Conservation (phyloP, 2,329 filamentous ascomycete genomes). For the Arthrocladium fulminans region DNA sequence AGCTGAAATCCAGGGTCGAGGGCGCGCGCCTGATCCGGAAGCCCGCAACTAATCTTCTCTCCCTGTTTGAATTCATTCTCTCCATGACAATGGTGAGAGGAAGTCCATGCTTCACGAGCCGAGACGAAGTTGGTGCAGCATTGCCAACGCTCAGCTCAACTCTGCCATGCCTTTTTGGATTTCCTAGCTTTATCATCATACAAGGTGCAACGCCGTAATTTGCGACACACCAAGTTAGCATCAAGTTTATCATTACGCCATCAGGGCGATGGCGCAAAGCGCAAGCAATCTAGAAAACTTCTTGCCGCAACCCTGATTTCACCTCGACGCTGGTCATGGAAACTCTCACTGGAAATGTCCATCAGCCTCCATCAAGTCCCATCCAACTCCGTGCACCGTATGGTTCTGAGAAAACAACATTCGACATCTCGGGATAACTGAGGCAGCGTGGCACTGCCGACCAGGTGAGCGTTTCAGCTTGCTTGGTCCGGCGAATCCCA, state of each 20-base stretch:
- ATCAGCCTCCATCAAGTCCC: background rate
- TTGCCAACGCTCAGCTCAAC: background rate
- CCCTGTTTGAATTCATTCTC: no score
- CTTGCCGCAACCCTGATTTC: background rate
- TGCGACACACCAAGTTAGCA: background rate
- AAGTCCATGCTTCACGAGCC: background rate
- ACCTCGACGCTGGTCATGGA: no score
- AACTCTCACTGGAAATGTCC: no score
- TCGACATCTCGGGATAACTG: no score
- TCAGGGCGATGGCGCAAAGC: slow-evolving; percentile 8
- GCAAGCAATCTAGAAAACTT: background rate
- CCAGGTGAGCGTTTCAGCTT: slow-evolving; percentile 4
- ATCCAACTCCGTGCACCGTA: no score
- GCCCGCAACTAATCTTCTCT: background rate
- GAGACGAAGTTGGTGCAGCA: background rate
- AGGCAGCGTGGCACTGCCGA: background rate
- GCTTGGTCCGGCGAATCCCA: background rate
- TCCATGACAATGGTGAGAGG: background rate
- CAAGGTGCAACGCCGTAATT: background rate
- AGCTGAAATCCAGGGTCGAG: background rate
- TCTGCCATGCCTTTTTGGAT: background rate
- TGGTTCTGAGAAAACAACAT: background rate
- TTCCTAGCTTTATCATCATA: background rate
- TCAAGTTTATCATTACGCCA: slow-evolving; percentile 8
- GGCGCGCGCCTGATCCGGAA: background rate